Conservation (phyloP, 2,329 filamentous ascomycete genomes). For the Akanthomyces uredinophilus region DNA sequence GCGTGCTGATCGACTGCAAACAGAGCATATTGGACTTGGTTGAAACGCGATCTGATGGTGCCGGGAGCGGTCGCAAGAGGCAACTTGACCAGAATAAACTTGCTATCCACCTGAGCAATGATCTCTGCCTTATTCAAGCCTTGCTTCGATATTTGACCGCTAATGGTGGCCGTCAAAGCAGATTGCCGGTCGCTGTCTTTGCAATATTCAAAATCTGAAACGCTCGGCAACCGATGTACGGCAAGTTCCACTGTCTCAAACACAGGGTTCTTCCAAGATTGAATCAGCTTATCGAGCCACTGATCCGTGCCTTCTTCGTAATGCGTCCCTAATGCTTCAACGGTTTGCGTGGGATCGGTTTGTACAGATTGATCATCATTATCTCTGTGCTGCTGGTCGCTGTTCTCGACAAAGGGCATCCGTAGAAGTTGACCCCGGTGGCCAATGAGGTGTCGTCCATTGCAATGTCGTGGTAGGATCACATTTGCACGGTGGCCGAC, state of each 20-base stretch:
- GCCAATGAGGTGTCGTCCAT: constrained; percentile 29
- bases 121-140: constrained; percentile 57
- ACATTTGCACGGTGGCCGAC: constrained; percentile 19
- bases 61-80: constrained; percentile 20
- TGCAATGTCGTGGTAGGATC: neutral
- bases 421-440: constrained; percentile 37
- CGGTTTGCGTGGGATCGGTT: neutral
- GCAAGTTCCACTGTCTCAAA: constrained; percentile 50
- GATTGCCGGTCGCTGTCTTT: constrained; percentile 16
- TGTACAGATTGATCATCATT: neutral
- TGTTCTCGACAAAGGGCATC: constrained; percentile 38
- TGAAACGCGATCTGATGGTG: neutral
- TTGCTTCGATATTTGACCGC: constrained; percentile 54
- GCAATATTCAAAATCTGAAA: neutral
- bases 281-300: constrained; percentile 59
- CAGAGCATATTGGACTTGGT: constrained; percentile 44
- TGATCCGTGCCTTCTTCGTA: constrained; percentile 20
- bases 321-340: neutral
- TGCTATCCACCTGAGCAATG: constrained; percentile 79
- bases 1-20: constrained; percentile 90
- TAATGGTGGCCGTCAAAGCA: constrained; percentile 25
- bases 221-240: constrained; percentile 38
- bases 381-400: neutral
- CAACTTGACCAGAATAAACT: constrained; percentile 75
- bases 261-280: constrained; percentile 69